Percentiles rank a stretch among this genome's conserved stretches.
These are phyloP conservation scores for Fusarium sp. DNA, from an alignment of 2,329 filamentous ascomycete species.

Conservation along the genomic window DNA sequence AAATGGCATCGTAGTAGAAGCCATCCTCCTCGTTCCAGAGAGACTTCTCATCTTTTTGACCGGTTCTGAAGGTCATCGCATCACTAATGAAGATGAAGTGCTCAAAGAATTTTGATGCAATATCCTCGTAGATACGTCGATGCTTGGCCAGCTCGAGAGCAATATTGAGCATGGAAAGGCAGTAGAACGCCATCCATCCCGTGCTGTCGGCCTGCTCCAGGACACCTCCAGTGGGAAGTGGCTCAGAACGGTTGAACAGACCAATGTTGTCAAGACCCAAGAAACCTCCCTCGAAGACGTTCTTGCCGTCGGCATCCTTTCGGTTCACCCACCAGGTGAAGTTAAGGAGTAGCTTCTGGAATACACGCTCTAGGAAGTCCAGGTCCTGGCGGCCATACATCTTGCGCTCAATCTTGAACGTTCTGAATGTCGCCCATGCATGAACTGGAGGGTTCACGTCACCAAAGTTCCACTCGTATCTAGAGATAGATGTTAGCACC, in stretches of 20 bases:
- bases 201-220: constrained; percentile 97
- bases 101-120: constrained; percentile 98
- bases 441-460: constrained; percentile 98
- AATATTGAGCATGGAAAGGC: constrained; percentile 96
- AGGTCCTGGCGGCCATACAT: constrained; percentile 94
- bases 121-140: constrained; percentile 93
- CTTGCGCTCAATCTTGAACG: constrained; percentile 98
- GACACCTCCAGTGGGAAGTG: constrained; percentile 90
- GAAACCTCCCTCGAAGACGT: constrained; percentile 97
- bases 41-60: constrained; percentile 77
- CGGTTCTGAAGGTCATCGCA: constrained; percentile 88
- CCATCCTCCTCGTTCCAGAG: constrained; percentile 97
- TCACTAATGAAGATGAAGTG: constrained; percentile 98
- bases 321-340: constrained; percentile 99
- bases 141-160: constrained; percentile 95
- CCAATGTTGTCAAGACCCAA: constrained; percentile 97
- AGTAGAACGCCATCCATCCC: constrained; percentile 99
- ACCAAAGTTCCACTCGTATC: constrained; percentile 95
- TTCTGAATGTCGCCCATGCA: constrained; percentile 93
- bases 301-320: constrained; percentile 94
- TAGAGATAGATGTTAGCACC: constrained; percentile 44
- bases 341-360: constrained; percentile 94
- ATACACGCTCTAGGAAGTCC: constrained; percentile 94
- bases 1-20: constrained; percentile 99
- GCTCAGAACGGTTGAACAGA: constrained; percentile 95